Evolutionary conservation across 257 asterid genomes (phyloP).

Genomic region (Hygrophila difformis): DNA sequence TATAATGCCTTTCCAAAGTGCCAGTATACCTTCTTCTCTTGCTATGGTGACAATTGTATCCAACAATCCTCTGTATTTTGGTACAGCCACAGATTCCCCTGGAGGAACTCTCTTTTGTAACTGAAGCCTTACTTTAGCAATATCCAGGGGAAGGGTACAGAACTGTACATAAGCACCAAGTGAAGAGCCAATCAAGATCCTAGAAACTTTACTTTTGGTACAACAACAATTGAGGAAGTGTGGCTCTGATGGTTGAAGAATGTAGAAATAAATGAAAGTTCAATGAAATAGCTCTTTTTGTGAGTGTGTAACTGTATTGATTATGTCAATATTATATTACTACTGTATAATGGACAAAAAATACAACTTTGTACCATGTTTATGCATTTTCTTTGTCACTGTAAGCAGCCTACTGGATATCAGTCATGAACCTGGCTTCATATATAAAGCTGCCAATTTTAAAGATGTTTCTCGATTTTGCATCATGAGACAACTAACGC

Average conservation of each 20-base stretch:
- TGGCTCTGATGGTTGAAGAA: too few relatives aligned
- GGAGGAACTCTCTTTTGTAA: conserved; percentile 61
- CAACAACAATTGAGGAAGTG: too few relatives aligned
- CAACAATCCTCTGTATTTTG: conserved; percentile 65
- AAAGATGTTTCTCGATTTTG: background rate
- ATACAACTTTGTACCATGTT: too few relatives aligned
- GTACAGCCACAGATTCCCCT: conserved; percentile 41
- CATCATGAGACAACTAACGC: background rate
- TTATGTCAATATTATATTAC: too few relatives aligned
- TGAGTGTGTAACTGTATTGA: too few relatives aligned
- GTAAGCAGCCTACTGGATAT: too few relatives aligned
- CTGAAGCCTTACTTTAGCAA: conserved; percentile 90
- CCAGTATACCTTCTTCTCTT: conserved; percentile 68
- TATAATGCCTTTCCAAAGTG: conserved; percentile 88
- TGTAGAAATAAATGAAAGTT: too few relatives aligned
- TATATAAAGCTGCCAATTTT: background rate
- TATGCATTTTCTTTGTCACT: too few relatives aligned
- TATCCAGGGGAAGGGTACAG: conserved; percentile 82
- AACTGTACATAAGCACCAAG: conserved; percentile 42
- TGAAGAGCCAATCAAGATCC: conserved; percentile 16
- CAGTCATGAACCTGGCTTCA: too few relatives aligned
- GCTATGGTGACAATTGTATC: conserved; percentile 73
- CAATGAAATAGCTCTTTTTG: too few relatives aligned
- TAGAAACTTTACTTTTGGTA: conserved; percentile 7
- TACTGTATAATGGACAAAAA: too few relatives aligned